Evolutionary conservation across 345 rosid genomes (phyloP), one percentile per base, ranked within the genome.

Genomic region (Populus tremula): DNA sequence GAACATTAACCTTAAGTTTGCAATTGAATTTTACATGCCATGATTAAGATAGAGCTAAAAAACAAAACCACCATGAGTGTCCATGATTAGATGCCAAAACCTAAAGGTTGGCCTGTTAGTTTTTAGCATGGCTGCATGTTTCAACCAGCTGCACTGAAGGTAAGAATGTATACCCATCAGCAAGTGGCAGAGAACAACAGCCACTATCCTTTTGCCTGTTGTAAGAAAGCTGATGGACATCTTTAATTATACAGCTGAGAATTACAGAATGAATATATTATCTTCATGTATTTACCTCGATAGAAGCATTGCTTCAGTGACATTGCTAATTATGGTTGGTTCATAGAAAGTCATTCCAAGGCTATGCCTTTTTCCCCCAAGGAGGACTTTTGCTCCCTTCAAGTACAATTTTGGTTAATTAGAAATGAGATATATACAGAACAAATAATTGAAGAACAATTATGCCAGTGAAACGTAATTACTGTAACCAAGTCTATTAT

Each of bases 361-460:
- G 84, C 94, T 92, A 79, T 93, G 99, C 71, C 91, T 89, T 87
- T 88, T 93, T 35, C 99, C 99, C 35, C 99, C 99, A 35, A 96
- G 91, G 50, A 92, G 82, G 63, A 96, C 80, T 87, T 89, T 91
- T 77, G 99, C 99, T 82, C 99, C 98, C 99, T 96, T 83, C 56
- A 86, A 62, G 67, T 38, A 74, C 59, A 69, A 69, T 33, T 27
- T 31, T 27, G 23, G 71, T 73, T 59, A 85, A 65, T 70, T 62
- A 82, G 43, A 71, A 17, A 50, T 31, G 23, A 36, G 2, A 3
- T 12, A 21, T 9, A 17, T 36, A 66, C 4, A 29, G 12, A 56
- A 56, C 12, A 56, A 59, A 18, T 18, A 59, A 59, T 21, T 18
- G 6, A 59, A 59, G 20, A 59, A 45, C 2, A 45, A 45, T 45